Evolutionary conservation across 2,329 filamentous ascomycete genomes (phyloP).

Genomic region (Raffaelea deltoideospora): DNA sequence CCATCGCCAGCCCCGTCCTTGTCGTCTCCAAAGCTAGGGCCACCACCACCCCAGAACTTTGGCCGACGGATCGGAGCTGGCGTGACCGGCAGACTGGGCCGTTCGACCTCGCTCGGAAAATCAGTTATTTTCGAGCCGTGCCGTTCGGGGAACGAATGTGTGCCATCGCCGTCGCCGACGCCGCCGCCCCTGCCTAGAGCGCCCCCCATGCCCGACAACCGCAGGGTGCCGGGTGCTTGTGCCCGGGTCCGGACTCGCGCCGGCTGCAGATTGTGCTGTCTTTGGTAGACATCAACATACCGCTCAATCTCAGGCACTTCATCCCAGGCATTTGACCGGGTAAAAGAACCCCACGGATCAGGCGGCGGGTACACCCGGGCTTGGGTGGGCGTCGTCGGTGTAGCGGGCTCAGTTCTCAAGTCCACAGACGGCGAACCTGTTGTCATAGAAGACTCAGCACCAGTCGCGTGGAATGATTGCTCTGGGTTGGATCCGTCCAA

Average conservation of each 20-base stretch:
- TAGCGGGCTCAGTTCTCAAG: conserved; percentile 25
- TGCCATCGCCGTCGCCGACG: background rate
- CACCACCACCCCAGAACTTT: conserved; percentile 47
- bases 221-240: background rate
- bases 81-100: conserved; percentile 80
- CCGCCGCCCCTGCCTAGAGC: background rate
- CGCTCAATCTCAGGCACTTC: conserved; percentile 73
- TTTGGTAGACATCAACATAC: conserved; percentile 67
- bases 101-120: conserved; percentile 69
- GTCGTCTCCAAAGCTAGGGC: conserved; percentile 26
- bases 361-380: conserved; percentile 24
- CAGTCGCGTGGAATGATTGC: conserved; percentile 8
- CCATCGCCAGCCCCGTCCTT: conserved; percentile 27
- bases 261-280: conserved; percentile 34
- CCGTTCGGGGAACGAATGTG: conserved; percentile 13
- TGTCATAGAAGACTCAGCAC: conserved; percentile 18
- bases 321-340: conserved; percentile 84
- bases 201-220: background rate
- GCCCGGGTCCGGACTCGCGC: conserved; percentile 14
- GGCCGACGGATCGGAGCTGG: conserved; percentile 62
- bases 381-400: conserved; percentile 33
- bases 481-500: conserved; percentile 3
- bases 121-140: conserved; percentile 59
- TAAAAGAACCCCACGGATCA: conserved; percentile 58
- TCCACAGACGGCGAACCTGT: conserved; percentile 21